These are phyloP conservation scores for Streptanthus diversifolius DNA, from an alignment of 345 rosid species.

Conservation along the genomic window DNA sequence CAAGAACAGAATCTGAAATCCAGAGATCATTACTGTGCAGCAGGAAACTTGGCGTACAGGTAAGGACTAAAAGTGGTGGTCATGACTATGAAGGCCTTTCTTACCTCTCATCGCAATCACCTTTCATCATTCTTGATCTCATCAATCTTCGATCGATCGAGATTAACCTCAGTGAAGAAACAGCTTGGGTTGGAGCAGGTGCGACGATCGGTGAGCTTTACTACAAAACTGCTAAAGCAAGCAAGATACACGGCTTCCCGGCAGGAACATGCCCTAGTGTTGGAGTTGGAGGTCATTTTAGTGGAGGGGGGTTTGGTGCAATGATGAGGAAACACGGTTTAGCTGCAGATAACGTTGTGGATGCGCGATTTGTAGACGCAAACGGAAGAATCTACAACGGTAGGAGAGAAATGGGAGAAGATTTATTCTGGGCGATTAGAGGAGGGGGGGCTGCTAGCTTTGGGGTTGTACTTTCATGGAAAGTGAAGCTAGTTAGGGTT, in stretches of 20 bases:
- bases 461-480: slow-evolving; percentile 35
- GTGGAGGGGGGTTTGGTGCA: slow-evolving; percentile 60
- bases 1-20: slow-evolving; percentile 44
- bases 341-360: slow-evolving; percentile 49
- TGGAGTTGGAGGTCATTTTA: slow-evolving; percentile 58
- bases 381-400: slow-evolving; percentile 40
- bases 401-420: slow-evolving; percentile 43
- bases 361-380: slow-evolving; percentile 48
- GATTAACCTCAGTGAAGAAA: slow-evolving; percentile 29
- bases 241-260: slow-evolving; percentile 52
- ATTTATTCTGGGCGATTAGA: slow-evolving; percentile 42
- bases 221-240: slow-evolving; percentile 42
- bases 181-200: slow-evolving; percentile 58
- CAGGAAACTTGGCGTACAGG: slow-evolving; percentile 36
- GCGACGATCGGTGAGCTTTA: slow-evolving; percentile 60
- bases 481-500: slow-evolving; percentile 36
- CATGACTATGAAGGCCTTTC: slow-evolving; percentile 71
- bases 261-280: slow-evolving; percentile 63
- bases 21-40: slow-evolving; percentile 47
- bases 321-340: slow-evolving; percentile 62
- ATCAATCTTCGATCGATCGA: slow-evolving; percentile 36
- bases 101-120: slow-evolving; percentile 37
- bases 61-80: slow-evolving; percentile 65
- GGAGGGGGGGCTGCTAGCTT: slow-evolving; percentile 46
- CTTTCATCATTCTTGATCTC: slow-evolving; percentile 55